Evolutionary conservation across 176 grass and related monocot genomes (phyloP).

Genomic region (Oryza meyeriana): DNA sequence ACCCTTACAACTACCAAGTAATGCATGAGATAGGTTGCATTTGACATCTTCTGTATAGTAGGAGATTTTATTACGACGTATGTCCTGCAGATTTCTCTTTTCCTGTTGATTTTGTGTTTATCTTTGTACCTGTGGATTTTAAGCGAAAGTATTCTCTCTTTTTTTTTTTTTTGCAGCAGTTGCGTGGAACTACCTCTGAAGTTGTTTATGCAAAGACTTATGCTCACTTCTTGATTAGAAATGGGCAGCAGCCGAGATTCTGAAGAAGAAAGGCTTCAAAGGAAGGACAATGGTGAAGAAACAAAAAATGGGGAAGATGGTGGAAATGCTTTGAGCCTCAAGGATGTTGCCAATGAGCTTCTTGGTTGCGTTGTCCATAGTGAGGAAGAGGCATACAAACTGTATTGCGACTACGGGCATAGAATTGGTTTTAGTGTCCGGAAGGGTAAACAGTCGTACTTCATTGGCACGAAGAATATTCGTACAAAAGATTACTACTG

Average conservation of each 20-base stretch:
- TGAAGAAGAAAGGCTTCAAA: constrained; percentile 51
- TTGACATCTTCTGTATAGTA: not conserved
- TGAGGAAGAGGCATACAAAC: constrained; percentile 76
- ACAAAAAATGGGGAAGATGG: constrained; percentile 42
- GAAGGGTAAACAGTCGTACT: constrained; percentile 87
- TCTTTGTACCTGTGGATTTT: not conserved
- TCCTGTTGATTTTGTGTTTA: not conserved
- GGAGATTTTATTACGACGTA: not conserved
- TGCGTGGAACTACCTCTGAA: not conserved
- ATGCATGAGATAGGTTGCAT: not conserved
- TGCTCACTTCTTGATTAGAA: constrained; percentile 33
- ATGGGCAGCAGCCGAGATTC: constrained; percentile 43
- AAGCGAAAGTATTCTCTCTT: not conserved
- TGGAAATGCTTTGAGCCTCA: constrained; percentile 49
- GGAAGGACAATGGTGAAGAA: constrained; percentile 48
- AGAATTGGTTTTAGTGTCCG: constrained; percentile 82
- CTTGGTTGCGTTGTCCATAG: constrained; percentile 71
- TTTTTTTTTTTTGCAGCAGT: not conserved
- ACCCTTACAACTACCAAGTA: not conserved
- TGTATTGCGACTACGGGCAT: constrained; percentile 88
- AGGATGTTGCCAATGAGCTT: constrained; percentile 60
- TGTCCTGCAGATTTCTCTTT: not conserved
- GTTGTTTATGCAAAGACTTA: constrained; percentile 2
- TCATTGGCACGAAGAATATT: constrained; percentile 76
- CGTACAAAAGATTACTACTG: constrained; percentile 88